These are phyloP conservation scores for Talaromyces pinophilus DNA, from an alignment of 2,329 filamentous ascomycete genomes.

Conservation along the genomic window DNA sequence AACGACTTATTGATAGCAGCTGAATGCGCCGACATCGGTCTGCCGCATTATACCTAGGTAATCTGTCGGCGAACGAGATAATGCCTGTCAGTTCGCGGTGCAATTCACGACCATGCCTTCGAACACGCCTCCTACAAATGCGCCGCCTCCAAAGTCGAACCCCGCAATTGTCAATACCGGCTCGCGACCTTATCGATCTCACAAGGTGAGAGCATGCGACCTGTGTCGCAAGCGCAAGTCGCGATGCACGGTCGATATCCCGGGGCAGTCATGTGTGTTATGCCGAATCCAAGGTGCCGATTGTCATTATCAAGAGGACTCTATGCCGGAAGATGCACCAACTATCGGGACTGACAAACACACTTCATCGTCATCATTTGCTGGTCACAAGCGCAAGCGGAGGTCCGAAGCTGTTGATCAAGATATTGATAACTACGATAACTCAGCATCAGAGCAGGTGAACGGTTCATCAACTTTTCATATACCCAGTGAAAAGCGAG, in stretches of 20 bases:
- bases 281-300: conserved; percentile 61
- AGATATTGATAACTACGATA: conserved; percentile 25
- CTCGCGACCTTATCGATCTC: conserved; percentile 61
- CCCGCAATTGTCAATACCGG: conserved; percentile 44
- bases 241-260: conserved; percentile 60
- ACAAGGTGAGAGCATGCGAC: conserved; percentile 62
- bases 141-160: conserved; percentile 31
- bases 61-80: background rate
- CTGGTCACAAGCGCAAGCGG: conserved; percentile 40
- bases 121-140: conserved; percentile 25
- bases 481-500: conserved; percentile 32
- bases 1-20: background rate
- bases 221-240: conserved; percentile 63
- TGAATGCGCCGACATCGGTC: conserved; percentile 19
- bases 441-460: conserved; percentile 25
- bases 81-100: conserved; percentile 9
- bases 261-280: conserved; percentile 56
- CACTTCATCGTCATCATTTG: conserved; percentile 31
- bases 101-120: conserved; percentile 14
- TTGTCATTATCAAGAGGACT: conserved; percentile 56
- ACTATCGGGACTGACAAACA: conserved; percentile 32
- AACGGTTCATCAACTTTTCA: conserved; percentile 31
- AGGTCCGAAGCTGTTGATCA: conserved; percentile 34
- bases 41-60: background rate
- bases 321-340: conserved; percentile 30